Evolutionary conservation across 768 basidiomycete genomes (phyloP).

Genomic region (Termitomyces sp.): DNA sequence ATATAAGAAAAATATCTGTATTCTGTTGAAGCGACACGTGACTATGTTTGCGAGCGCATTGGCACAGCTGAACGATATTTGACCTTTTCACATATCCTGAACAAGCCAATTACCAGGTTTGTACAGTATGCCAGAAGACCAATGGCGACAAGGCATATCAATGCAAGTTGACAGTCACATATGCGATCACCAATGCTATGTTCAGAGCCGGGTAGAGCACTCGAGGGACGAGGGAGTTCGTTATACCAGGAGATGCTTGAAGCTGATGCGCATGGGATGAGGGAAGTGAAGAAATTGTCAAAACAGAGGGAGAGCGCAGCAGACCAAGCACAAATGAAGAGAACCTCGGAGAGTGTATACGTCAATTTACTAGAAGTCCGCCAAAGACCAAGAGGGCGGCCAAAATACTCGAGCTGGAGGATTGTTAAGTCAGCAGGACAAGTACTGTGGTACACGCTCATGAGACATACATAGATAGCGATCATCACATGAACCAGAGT

Average conservation of each 20-base stretch:
- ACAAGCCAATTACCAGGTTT: constrained; percentile 81
- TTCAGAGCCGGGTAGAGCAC: constrained; percentile 35
- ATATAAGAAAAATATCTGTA: not conserved
- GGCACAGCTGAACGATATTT: constrained; percentile 55
- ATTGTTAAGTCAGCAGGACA: constrained; percentile 4
- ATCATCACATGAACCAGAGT: constrained; percentile 82
- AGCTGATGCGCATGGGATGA: constrained; percentile 66
- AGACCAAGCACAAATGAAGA: constrained; percentile 94
- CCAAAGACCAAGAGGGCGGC: constrained; percentile 90
- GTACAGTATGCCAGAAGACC: constrained; percentile 77
- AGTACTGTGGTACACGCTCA: not conserved
- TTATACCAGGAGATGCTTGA: constrained; percentile 71
- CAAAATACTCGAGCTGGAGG: constrained; percentile 84
- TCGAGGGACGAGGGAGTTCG: constrained; percentile 48
- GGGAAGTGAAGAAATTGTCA: constrained; percentile 89
- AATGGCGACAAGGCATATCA: constrained; percentile 75
- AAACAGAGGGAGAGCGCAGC: constrained; percentile 83
- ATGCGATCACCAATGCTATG: constrained; percentile 49
- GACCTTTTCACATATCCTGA: constrained; percentile 85
- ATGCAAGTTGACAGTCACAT: constrained; percentile 70
- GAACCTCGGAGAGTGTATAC: constrained; percentile 81
- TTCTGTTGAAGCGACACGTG: not conserved
- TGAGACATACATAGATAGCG: constrained; percentile 70
- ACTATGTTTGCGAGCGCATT: constrained; percentile 5
- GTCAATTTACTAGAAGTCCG: constrained; percentile 80